These are phyloP conservation scores for Verticillium nubilum DNA, from an alignment of 2,329 filamentous ascomycete genomes.

Conservation along the genomic window DNA sequence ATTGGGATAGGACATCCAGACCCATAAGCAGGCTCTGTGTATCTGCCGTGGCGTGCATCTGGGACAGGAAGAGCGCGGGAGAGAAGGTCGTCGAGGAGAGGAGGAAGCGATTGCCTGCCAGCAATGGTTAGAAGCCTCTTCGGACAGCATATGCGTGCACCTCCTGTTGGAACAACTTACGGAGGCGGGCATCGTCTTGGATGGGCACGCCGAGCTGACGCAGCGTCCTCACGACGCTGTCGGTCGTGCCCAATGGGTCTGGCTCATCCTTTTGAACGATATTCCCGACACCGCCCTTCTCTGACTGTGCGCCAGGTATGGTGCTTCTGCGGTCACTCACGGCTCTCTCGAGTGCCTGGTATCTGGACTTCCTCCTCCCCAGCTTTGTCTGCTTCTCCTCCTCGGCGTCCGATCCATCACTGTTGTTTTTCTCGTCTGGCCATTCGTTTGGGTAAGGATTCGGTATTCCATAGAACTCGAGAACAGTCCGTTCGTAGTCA, in stretches of 20 bases:
- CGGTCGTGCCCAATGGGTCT: constrained; percentile 81
- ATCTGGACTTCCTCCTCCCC: constrained; percentile 67
- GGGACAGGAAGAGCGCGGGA: constrained; percentile 83
- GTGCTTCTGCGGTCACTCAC: constrained; percentile 63
- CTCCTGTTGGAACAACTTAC: constrained; percentile 36
- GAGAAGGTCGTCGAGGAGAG: constrained; percentile 95
- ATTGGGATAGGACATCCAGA: constrained; percentile 78
- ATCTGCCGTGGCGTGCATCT: constrained; percentile 82
- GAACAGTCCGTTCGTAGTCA: constrained; percentile 70
- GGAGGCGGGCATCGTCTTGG: constrained; percentile 75
- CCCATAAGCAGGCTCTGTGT: constrained; percentile 76
- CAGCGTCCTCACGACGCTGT: constrained; percentile 79
- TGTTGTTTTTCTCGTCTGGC: constrained; percentile 79
- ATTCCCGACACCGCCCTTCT: constrained; percentile 62
- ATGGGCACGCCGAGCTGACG: constrained; percentile 71
- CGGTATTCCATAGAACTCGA: constrained; percentile 85
- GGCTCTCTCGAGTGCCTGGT: constrained; percentile 75
- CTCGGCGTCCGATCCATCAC: constrained; percentile 61
- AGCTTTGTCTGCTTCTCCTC: constrained; percentile 38
- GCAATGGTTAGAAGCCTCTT: constrained; percentile 8
- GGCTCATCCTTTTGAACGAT: constrained; percentile 86
- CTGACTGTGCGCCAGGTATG: constrained; percentile 62
- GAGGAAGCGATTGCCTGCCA: constrained; percentile 81
- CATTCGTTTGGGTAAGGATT: constrained; percentile 76
- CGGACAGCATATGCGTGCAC: constrained; percentile 5